Conservation (phyloP, 1,139 yeast species). For the Oligophagozyma castellii region DNA sequence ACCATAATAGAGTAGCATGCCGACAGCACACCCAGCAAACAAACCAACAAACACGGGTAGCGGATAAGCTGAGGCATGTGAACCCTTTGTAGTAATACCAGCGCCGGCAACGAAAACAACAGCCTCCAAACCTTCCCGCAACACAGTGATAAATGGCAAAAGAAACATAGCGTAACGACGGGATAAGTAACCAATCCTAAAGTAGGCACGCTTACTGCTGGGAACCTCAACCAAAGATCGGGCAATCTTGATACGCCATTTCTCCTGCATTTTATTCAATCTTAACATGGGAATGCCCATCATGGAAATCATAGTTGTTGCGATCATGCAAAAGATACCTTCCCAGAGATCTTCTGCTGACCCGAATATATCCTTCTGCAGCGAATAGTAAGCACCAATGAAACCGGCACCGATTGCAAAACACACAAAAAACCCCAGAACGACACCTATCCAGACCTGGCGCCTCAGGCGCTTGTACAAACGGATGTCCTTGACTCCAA, state of each 20-base stretch:
- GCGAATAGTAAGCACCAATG: constrained; percentile 58
- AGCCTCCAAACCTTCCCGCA: constrained; percentile 87
- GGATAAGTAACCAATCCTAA: constrained; percentile 26
- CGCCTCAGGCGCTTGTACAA: constrained; percentile 32
- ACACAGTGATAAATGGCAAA: constrained; percentile 68
- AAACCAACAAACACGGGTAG: constrained; percentile 70
- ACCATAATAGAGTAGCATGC: constrained; percentile 54
- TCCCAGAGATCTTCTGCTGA: constrained; percentile 84
- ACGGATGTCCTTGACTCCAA: constrained; percentile 23
- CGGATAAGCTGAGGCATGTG: constrained; percentile 61
- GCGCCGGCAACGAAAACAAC: constrained; percentile 87
- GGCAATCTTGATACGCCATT: constrained; percentile 69
- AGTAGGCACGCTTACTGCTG: constrained; percentile 24
- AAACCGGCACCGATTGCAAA: constrained; percentile 61
- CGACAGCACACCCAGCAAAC: constrained; percentile 57
- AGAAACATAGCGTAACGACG: constrained; percentile 65
- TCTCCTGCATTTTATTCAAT: constrained; percentile 72
- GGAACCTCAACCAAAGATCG: constrained; percentile 33
- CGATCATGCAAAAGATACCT: constrained; percentile 70
- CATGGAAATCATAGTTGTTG: constrained; percentile 66
- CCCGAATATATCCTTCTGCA: constrained; percentile 74
- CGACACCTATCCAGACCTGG: constrained; percentile 83
- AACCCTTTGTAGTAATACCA: constrained; percentile 40
- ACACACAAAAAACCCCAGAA: constrained; percentile 60
- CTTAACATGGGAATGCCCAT: constrained; percentile 85